Evolutionary conservation across 768 basidiomycete genomes (phyloP), one percentile per base, ranked within the genome.

Genomic region (Mycena polygramma): DNA sequence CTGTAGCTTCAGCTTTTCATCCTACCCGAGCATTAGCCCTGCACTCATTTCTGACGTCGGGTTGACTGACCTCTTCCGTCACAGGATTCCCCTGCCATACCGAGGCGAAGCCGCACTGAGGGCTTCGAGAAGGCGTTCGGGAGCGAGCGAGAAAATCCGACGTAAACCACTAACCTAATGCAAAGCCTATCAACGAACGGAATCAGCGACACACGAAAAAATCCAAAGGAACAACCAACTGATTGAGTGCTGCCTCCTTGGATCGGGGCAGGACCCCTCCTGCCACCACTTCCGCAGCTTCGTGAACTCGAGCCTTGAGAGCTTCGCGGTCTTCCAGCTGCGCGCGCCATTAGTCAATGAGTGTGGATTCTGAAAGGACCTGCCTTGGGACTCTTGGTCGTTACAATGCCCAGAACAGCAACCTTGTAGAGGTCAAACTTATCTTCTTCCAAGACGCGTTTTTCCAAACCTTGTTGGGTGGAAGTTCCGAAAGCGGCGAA

Each of bases 91-190:
- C 88, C 73, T 90, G 85, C 81, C 87, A 87, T 24, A 87, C 85
- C 0, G 85, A 86, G 11, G 89, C 89, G 74, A 90, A 90, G 7
- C 90, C 90, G 72, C 90, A 91, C 74, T 90, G 90, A n/a, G 88
- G 84, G 63, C 87, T 88, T 55, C 22, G 41, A 63, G 37, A 57
- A 57, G 24, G 20, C 10, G 49, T 49, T 19, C 37, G 4, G 54
- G 24, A 35, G 68, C 36, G n/a, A 49, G 20, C 53, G 37, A 55
- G 45, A 35, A 36, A 69, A 54, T 52, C 43, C 39, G 39, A 59
- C 15, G 37, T 39, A 48, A 41, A 54, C 24, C 37, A 53, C 62
- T 59, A 46, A 69, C 68, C 68, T 73, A 66, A 90, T 85, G 71
- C 84, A 86, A 13, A 91, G 77, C 73, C 88, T 88, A 71, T 35